Percentiles rank a stretch among this genome's conserved stretches.
phyloP scores from a whole-genome alignment of 345 rosid genomes.

The Syzygium oleosum region DNA sequence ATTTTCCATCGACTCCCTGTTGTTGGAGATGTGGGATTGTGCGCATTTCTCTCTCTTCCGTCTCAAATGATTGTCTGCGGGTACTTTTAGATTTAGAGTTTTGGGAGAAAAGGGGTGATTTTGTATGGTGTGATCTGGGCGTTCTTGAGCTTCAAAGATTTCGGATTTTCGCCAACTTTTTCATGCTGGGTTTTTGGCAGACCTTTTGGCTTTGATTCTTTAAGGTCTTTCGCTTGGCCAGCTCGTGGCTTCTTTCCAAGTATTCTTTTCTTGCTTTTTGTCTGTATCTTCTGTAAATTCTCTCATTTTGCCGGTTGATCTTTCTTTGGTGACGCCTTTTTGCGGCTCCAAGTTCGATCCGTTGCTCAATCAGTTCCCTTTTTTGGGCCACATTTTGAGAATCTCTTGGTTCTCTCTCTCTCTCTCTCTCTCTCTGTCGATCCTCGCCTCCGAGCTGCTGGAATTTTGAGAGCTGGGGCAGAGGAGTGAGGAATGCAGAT shows the following conservation, averaged over 20 bases:
- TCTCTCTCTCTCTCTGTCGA: background rate
- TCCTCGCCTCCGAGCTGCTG: background rate
- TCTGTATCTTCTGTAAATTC: background rate
- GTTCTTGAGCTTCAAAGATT: background rate
- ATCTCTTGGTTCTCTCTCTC: background rate
- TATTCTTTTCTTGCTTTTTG: background rate
- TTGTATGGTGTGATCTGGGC: background rate
- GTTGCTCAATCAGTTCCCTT: background rate
- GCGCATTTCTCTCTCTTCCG: background rate
- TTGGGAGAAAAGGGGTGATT: background rate
- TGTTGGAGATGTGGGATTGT: background rate
- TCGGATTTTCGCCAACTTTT: background rate
- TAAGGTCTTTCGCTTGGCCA: background rate
- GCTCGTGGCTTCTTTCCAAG: background rate
- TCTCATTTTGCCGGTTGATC: background rate
- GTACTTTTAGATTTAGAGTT: background rate
- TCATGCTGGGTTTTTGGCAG: background rate
- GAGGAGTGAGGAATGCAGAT: conserved; percentile 49
- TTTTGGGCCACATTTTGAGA: background rate
- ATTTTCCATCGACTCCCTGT: background rate
- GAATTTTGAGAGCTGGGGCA: background rate
- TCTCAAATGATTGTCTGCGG: background rate
- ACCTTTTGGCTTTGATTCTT: background rate
- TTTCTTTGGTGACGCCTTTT: background rate
- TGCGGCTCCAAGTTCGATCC: background rate